A percentile compares a stretch with the other conserved stretches of the same genome.
phyloP scores from a whole-genome alignment of 495 filamentous ascomycete genomes.

The Neurospora intermedia region DNA sequence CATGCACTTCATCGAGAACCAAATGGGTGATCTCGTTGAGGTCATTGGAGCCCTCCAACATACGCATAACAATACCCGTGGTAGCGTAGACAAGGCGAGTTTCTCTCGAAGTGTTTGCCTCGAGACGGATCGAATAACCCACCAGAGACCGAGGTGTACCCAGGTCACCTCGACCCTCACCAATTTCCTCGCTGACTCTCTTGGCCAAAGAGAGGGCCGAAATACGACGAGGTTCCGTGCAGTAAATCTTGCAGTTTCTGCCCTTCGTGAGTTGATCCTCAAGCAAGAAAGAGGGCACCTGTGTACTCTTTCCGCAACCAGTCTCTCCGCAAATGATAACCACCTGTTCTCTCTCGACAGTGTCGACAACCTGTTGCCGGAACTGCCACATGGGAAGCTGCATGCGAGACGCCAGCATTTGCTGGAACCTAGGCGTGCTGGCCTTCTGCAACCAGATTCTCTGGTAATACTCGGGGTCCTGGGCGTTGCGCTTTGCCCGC shows the following conservation, averaged over 20 bases:
- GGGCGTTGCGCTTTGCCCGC: conserved; percentile 21
- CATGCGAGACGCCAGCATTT: conserved; percentile 52
- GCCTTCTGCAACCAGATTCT: conserved; percentile 62
- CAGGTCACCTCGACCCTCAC: conserved; percentile 69
- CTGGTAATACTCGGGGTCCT: conserved; percentile 37
- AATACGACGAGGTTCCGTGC: conserved; percentile 91
- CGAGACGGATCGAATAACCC: conserved; percentile 87
- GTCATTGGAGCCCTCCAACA: conserved; percentile 81
- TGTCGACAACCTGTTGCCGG: conserved; percentile 58
- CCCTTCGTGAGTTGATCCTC: conserved; percentile 77
- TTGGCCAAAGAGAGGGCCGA: conserved; percentile 88
- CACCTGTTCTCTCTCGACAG: conserved; percentile 66
- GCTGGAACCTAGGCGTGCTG: conserved; percentile 46
- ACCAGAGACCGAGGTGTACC: conserved; percentile 76
- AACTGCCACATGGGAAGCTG: conserved; percentile 85
- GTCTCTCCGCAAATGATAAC: conserved; percentile 93
- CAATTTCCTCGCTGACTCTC: conserved; percentile 88
- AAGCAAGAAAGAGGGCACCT: conserved; percentile 83
- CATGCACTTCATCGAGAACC: conserved; percentile 90
- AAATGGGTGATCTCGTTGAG: conserved; percentile 84
- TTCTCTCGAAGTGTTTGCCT: conserved; percentile 68
- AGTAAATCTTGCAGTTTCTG: conserved; percentile 80
- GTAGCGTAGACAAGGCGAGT: conserved; percentile 82
- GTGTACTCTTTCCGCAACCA: conserved; percentile 94
- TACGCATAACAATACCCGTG: conserved; percentile 87